Evolutionary conservation across 257 asterid genomes (phyloP).

Genomic region (Nicotiana undulata): DNA sequence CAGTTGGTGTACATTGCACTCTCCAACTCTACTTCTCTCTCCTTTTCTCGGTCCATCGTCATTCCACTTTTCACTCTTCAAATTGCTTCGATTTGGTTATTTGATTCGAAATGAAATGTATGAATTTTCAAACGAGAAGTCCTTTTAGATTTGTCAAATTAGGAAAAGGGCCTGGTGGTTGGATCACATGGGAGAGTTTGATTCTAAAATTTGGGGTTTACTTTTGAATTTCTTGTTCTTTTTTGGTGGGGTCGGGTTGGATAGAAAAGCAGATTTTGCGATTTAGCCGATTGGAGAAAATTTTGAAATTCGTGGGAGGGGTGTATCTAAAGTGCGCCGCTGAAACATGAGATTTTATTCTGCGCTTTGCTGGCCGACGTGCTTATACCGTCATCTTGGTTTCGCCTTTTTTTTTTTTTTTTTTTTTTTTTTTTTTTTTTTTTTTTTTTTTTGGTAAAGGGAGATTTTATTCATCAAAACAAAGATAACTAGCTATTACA

Average conservation of each 20-base stretch:
- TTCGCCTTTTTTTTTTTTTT: too few relatives aligned
- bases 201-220: not conserved
- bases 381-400: not conserved
- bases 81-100: conserved; percentile 6
- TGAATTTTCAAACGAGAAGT: not conserved
- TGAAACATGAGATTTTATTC: conserved; percentile 8
- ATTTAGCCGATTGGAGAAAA: conserved; percentile 1
- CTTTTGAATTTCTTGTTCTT: not conserved
- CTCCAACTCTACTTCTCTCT: conserved; percentile 97
- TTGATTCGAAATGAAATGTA: not conserved
- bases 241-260: conserved; percentile 25
- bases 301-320: conserved; percentile 33
- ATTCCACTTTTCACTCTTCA: conserved; percentile 25
- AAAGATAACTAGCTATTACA: too few relatives aligned
- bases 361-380: conserved; percentile 1
- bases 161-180: not conserved
- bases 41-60: conserved; percentile 99
- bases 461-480: too few relatives aligned
- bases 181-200: conserved; percentile 6
- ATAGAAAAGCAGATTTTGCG: conserved; percentile 16
- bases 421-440: too few relatives aligned
- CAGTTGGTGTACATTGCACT: conserved; percentile 99
- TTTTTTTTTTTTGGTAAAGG: too few relatives aligned
- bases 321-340: conserved; percentile 37
- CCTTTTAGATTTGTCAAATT: conserved; percentile 6